Evolutionary conservation across 305 asterid species (phyloP), one percentile per base, ranked within the genome.

Genomic region (Fraxinus xanthoxyloides): DNA sequence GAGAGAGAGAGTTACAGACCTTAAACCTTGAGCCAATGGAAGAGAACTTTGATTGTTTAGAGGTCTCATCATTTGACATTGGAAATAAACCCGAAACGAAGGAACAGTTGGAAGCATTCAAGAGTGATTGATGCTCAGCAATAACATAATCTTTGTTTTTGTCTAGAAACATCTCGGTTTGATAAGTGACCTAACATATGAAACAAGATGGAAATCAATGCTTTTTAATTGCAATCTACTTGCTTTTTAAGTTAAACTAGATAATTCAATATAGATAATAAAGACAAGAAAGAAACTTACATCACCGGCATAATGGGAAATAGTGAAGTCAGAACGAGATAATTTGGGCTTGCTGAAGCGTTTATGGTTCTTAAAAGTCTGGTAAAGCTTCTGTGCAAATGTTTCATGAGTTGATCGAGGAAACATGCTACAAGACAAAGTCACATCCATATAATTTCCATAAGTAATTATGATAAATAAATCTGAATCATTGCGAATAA

Each of bases 341-440:
- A 97, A 85, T 88, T 95, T 95, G 84, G 99, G 99, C 90, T 97
- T 97, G 93, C 90, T 90, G 89, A 97, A 97, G 81, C 98, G 98
- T 70, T 92, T 89, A 79, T 97, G 92, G 87, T 91, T 90, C 85
- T 91, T 92, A 83, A 90, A 97, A 77, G 97, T 93, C 87, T 92
- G 96, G 86, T 97, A 97, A 85, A 97, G 90, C 94, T 95, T 97
- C 85, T 93, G 95, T 59, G 98, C 95, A 91, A 97, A 97, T 79
- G 98, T 93, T 34, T 94, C 98, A 87, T 97, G 95, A 78, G 98
- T 97, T 77, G 99, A 95, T 82, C 97, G 90, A 48, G 98, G 98
- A 85, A 97, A 95, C 98, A 95, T 97, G 88, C 99, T 97, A 87
- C 90, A 90, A 28, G 74, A 84, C 65, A 76, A 74, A 38, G 32